These are phyloP conservation scores for Grosmannia clavigera DNA, from an alignment of 2,329 filamentous ascomycete genomes.

Conservation along the genomic window DNA sequence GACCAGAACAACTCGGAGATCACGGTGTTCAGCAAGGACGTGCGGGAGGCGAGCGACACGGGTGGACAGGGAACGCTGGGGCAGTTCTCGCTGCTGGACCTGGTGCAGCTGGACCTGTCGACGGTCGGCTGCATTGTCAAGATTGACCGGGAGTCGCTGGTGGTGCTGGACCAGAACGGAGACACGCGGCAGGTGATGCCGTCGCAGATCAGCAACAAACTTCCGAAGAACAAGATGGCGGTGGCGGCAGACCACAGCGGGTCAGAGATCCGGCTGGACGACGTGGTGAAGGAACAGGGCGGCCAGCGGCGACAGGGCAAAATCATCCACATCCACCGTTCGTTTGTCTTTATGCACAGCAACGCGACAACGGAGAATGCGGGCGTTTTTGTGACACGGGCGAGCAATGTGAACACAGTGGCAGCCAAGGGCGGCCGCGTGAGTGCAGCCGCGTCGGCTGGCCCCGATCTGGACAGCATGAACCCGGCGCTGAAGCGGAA, in stretches of 20 bases:
- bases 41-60: constrained; percentile 85
- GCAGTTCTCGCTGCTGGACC: constrained; percentile 82
- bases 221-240: constrained; percentile 68
- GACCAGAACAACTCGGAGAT: constrained; percentile 90
- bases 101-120: constrained; percentile 84
- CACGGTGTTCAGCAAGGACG: constrained; percentile 94
- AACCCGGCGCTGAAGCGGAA: constrained; percentile 78
- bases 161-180: constrained; percentile 82
- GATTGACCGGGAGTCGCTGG: constrained; percentile 84
- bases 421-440: constrained; percentile 88
- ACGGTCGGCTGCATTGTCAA: constrained; percentile 92
- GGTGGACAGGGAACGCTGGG: constrained; percentile 75
- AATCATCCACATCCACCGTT: constrained; percentile 87
- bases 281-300: constrained; percentile 81
- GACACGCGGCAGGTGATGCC: constrained; percentile 72
- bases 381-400: constrained; percentile 77
- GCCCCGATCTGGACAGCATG: constrained; percentile 78
- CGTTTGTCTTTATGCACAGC: constrained; percentile 84
- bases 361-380: constrained; percentile 75
- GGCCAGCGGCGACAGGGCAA: constrained; percentile 78
- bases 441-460: constrained; percentile 31
- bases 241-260: constrained; percentile 90
- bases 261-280: constrained; percentile 81
- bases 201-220: constrained; percentile 81
- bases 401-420: constrained; percentile 75